Evolutionary conservation across 805 yeast species (phyloP), one percentile per base, ranked within the genome.

Genomic region (Candida vaughaniae): DNA sequence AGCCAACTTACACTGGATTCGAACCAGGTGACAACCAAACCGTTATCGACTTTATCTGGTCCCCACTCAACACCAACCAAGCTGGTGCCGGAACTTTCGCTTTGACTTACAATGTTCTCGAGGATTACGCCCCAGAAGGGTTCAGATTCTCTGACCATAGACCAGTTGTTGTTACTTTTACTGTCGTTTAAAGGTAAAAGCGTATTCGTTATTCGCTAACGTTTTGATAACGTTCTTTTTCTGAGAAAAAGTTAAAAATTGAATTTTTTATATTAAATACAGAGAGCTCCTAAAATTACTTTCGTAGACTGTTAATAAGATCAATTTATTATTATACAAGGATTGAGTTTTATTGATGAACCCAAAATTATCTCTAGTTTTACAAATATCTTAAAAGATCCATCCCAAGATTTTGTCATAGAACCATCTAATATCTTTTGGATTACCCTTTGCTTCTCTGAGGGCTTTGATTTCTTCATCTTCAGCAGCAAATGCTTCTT

Each of bases 321-420:
- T n/a, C n/a, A n/a, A n/a, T n/a, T n/a, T n/a, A n/a, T n/a, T 26
- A 36, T 31, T 31, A 36, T 31, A 27, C 35, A 36, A 16, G 8
- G 18, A 27, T 10, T 10, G 23, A 20, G 23, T 7, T 7, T 20
- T 20, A 20, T 7, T 22, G 16, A 25, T 25, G 12, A 25, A 25
- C 7, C 6, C 6, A 11, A 20, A 20, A 20, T 20, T 20, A 20
- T 20, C 23, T 20, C 23, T 20, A 20, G 9, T 7, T 20, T 20
- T 20, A 20, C 8, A 17, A 16, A 10, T 28, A 6, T 17, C 28
- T 52, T 60, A 73, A 53, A 74, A 73, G 32, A 74, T 58, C 69
- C 76, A 71, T 27, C 78, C 77, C 31, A 74, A 49, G 42, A 58
- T 60, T 42, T 59, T 73, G 29, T 74, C 75, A 45, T 74, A 74